Evolutionary conservation across 257 asterid species (phyloP).

Genomic region (Osmanthus fragrans): DNA sequence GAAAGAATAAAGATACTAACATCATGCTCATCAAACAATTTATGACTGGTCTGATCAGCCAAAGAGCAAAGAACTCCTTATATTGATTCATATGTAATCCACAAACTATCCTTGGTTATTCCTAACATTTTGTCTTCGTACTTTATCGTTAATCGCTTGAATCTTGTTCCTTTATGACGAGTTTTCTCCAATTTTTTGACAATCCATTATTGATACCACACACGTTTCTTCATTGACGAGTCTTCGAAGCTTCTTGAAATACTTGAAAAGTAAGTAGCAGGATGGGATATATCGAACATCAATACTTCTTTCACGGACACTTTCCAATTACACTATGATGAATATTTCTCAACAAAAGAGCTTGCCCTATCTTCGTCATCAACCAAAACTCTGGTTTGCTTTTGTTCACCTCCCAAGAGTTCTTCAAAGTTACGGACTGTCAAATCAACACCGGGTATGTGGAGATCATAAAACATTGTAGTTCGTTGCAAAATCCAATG

Average conservation of each 20-base stretch:
- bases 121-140: not conserved
- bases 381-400: conserved; percentile 19
- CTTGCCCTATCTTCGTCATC: conserved; percentile 24
- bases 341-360: conserved; percentile 35
- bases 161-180: too few relatives aligned
- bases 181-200: not conserved
- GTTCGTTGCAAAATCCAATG: conserved; percentile 73
- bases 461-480: conserved; percentile 49
- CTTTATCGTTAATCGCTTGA: too few relatives aligned
- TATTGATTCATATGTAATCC: not conserved
- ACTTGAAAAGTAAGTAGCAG: not conserved
- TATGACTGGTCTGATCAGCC: not conserved
- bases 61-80: not conserved
- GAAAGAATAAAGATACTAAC: not conserved
- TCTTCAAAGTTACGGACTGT: conserved; percentile 79
- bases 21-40: not conserved
- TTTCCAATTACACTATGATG: conserved; percentile 31
- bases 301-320: conserved; percentile 27
- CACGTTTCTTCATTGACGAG: not conserved
- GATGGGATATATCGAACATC: conserved; percentile 33
- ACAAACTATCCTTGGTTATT: too few relatives aligned
- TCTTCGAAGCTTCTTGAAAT: not conserved
- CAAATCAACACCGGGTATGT: conserved; percentile 76
- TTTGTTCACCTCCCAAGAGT: conserved; percentile 57
- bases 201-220: not conserved